Percentiles rank a stretch among this genome's conserved stretches.
These are phyloP conservation scores for Tulasnella sp. DNA, from an alignment of 768 basidiomycete genomes.

Conservation along the genomic window DNA sequence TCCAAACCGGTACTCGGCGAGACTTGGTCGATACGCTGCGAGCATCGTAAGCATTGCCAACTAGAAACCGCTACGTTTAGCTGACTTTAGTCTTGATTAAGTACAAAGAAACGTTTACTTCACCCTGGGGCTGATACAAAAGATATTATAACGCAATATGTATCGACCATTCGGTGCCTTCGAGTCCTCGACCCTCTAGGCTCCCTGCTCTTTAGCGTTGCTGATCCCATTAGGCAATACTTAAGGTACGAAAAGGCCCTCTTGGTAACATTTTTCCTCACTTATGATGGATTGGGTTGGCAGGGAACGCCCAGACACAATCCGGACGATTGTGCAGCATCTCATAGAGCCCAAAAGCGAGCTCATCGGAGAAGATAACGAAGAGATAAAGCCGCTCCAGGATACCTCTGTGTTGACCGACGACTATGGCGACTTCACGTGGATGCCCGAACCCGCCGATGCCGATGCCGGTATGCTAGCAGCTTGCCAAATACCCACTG, in stretches of 20 bases:
- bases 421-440: constrained; percentile 87
- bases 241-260: constrained; percentile 61
- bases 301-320: constrained; percentile 89
- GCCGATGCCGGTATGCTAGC: constrained; percentile 79
- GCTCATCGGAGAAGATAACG: constrained; percentile 37
- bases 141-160: constrained; percentile 86
- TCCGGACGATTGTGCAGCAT: constrained; percentile 88
- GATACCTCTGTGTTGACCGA: constrained; percentile 66
- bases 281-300: neutral
- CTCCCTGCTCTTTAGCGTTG: constrained; percentile 89
- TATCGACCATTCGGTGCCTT: constrained; percentile 87
- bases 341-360: constrained; percentile 54
- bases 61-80: constrained; percentile 6
- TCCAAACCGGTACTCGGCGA: constrained; percentile 77
- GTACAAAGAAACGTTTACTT: constrained; percentile 83
- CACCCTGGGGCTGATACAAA: constrained; percentile 97
- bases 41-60: constrained; percentile 61
- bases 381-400: constrained; percentile 58
- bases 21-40: constrained; percentile 77
- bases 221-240: constrained; percentile 88
- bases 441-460: constrained; percentile 96
- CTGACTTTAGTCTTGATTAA: constrained; percentile 43
- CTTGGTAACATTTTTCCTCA: neutral
- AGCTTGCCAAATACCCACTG: neutral
- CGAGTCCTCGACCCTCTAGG: constrained; percentile 91